These are phyloP conservation scores for Pyricularia sp. DNA, from an alignment of 2,329 filamentous ascomycete genomes.

Conservation along the genomic window DNA sequence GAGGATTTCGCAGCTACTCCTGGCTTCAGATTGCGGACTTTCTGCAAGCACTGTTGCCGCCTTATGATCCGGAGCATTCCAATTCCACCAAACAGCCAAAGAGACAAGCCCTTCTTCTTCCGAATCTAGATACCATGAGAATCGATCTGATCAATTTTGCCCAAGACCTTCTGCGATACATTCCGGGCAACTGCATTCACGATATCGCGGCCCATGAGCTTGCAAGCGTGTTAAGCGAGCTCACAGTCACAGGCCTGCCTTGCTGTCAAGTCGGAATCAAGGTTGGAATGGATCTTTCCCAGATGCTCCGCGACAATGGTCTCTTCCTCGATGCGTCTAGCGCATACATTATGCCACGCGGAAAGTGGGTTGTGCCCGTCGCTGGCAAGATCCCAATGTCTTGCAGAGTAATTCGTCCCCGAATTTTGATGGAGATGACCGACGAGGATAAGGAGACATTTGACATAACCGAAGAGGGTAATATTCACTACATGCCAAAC, in stretches of 20 bases:
- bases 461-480: not conserved
- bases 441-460: slow-evolving; percentile 13
- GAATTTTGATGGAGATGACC: slow-evolving; percentile 13
- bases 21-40: slow-evolving; percentile 47
- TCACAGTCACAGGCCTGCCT: slow-evolving; percentile 42
- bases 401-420: slow-evolving; percentile 35
- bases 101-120: slow-evolving; percentile 27
- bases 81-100: slow-evolving; percentile 19
- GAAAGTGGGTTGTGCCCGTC: not conserved
- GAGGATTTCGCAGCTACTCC: slow-evolving; percentile 44
- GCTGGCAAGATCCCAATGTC: slow-evolving; percentile 24
- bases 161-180: slow-evolving; percentile 31
- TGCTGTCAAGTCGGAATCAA: slow-evolving; percentile 38
- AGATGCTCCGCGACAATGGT: slow-evolving; percentile 44
- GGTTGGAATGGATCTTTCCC: slow-evolving; percentile 36
- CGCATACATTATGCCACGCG: slow-evolving; percentile 27
- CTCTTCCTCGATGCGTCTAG: slow-evolving; percentile 37
- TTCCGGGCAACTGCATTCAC: slow-evolving; percentile 36
- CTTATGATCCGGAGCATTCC: slow-evolving; percentile 31
- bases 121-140: slow-evolving; percentile 32
- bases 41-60: slow-evolving; percentile 38
- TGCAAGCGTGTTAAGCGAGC: slow-evolving; percentile 41
- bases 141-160: slow-evolving; percentile 48
- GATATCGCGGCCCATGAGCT: slow-evolving; percentile 44
- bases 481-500: slow-evolving; percentile 13